Conservation (phyloP, 495 filamentous ascomycete species). For the Lindgomyces ingoldianus region DNA sequence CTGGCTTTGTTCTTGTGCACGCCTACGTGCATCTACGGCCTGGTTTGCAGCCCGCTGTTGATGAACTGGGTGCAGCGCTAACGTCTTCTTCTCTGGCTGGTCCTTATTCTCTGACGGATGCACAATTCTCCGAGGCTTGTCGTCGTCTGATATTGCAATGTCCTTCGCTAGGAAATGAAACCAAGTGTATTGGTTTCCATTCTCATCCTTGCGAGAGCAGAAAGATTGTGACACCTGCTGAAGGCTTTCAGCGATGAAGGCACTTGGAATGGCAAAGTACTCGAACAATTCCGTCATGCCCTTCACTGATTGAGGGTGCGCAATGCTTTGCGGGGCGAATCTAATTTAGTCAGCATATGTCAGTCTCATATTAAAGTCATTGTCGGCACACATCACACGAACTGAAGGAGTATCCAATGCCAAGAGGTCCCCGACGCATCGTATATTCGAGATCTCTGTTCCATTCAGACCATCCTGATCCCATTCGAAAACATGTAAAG, state of each 20-base stretch:
- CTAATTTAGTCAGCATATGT: slow-evolving; percentile 1
- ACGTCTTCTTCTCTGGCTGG: not conserved
- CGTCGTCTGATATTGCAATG: not conserved
- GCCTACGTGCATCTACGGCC: not conserved
- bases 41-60: no score
- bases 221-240: slow-evolving; percentile 19
- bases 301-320: not conserved
- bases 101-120: not conserved
- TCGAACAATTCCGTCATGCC: slow-evolving; percentile 7
- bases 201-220: not conserved
- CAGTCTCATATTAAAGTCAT: not conserved
- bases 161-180: slow-evolving; percentile 13
- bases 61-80: no score
- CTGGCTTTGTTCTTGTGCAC: not conserved
- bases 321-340: not conserved
- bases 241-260: slow-evolving; percentile 15
- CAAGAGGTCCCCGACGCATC: not conserved
- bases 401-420: not conserved
- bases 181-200: slow-evolving; percentile 4
- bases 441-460: not conserved
- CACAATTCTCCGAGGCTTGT: slow-evolving; percentile 3
- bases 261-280: slow-evolving; percentile 1
- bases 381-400: not conserved
- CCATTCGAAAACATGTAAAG: slow-evolving; percentile 8
- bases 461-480: not conserved